Evolutionary conservation across 257 asterid species (phyloP).

Genomic region (Forsythia suspensa): DNA sequence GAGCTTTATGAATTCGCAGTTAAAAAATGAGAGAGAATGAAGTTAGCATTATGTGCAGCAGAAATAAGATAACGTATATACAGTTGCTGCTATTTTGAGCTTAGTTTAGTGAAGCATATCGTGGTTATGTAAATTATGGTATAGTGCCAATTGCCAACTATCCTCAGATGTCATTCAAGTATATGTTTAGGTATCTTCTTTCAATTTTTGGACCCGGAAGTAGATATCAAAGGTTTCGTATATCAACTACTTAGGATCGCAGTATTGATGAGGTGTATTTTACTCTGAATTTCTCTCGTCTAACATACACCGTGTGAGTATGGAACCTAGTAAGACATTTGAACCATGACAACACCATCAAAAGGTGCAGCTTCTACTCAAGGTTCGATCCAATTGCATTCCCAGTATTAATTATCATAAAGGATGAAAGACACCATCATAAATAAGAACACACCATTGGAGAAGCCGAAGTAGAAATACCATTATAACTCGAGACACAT

Average conservation of each 20-base stretch:
- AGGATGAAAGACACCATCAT: not conserved
- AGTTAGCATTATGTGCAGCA: not conserved
- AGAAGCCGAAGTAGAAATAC: slow-evolving; percentile 24
- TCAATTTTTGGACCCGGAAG: not conserved
- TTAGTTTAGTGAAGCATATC: not conserved
- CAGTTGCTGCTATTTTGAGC: not conserved
- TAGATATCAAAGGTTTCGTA: not conserved
- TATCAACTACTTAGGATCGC: not conserved
- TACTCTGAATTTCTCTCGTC: not conserved
- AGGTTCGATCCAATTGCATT: not conserved
- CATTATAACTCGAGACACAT: slow-evolving; percentile 9
- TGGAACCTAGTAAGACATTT: not conserved
- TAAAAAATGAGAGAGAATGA: not conserved
- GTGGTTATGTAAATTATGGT: not conserved
- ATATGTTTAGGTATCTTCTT: not conserved
- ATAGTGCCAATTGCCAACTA: not conserved
- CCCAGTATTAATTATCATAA: not conserved
- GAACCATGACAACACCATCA: not conserved
- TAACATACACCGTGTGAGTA: not conserved
- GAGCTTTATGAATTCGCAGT: not conserved
- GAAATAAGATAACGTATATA: not conserved
- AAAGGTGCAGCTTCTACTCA: not conserved
- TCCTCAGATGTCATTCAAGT: not conserved
- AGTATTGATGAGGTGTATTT: not conserved
- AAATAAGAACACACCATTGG: not conserved